Evolutionary conservation across 169 alveolate genomes (phyloP), one percentile per base, ranked within the genome.

Genomic region (Amoebophrya sp.): DNA sequence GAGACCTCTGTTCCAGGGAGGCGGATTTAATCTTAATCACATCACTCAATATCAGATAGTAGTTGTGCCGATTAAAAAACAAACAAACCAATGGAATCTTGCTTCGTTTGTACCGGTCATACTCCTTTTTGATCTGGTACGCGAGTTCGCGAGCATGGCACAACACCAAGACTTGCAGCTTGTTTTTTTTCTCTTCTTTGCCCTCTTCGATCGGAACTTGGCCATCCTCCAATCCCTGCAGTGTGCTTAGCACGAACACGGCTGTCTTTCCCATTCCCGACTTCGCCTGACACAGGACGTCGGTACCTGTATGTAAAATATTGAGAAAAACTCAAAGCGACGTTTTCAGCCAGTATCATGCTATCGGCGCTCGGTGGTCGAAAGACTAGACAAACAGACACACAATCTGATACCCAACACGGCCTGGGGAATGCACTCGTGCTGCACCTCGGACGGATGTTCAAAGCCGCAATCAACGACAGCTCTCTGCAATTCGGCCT

Each of bases 221-320:
- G 7, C 83, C 83, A 0, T 66, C 83, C 83, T 66, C 83, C 7
- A 66, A 25, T 0, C 38, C 32, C 92, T 98, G 98, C 40, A 98
- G 95, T 90, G 98, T 97, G 32, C 99, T 96, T 91, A 98, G 94
- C 23, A 98, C 99, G 94, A 98, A 98, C 40, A 98, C 99, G 35
- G 99, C 99, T 35, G 99, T 98, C 95, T 98, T 98, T 33, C 99
- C 99, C 99, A 98, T 98, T 92, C 99, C 99, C 92, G 99, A 97
- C 93, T 98, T 98, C 54, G 99, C 99, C 94, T 98, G 99, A 95
- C 99, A 98, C 77, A 98, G 95, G 33, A 98, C 96, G 94, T 98
- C 99, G 40, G 95, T 95, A 66, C 83, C 83, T 66, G 83, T 47
- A n/a, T n/a, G n/a, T n/a, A n/a, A n/a, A n/a, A n/a, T n/a, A n/a